phyloP scores from a whole-genome alignment of 83 land plant species.

The Larix sibirica region DNA sequence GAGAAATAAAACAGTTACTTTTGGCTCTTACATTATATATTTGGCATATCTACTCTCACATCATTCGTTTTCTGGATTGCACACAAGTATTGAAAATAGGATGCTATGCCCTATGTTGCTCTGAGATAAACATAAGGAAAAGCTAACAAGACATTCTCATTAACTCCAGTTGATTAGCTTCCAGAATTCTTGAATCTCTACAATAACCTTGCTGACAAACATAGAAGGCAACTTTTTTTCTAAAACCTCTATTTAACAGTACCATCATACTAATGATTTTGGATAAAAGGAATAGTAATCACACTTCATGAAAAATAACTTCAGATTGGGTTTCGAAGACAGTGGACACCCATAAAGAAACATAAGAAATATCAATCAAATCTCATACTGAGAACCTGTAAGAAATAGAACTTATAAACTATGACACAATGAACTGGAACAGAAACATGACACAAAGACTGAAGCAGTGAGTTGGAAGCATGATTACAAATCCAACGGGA shows the following conservation, averaged over 20 bases:
- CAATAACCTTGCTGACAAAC: not conserved
- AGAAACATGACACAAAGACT: not conserved
- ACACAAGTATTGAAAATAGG: not conserved
- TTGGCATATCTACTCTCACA: not conserved
- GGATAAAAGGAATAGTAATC: not conserved
- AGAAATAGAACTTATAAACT: not conserved
- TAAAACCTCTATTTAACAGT: no score
- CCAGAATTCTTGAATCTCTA: not conserved
- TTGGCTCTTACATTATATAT: not conserved
- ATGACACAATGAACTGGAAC: not conserved
- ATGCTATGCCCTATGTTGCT: not conserved
- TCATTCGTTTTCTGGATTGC: not conserved
- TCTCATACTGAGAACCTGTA: not conserved
- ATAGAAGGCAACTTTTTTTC: not conserved
- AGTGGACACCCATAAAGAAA: not conserved
- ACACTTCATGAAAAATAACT: not conserved
- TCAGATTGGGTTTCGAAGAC: no score
- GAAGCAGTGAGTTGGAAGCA: not conserved
- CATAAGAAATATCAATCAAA: not conserved
- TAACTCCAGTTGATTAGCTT: not conserved
- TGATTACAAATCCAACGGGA: not conserved
- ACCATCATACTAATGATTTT: not conserved
- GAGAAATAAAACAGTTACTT: slow-evolving; percentile 10
- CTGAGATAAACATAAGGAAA: not conserved
- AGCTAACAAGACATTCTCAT: not conserved